Conservation (phyloP, 176 grass and related monocot species). For the Oryza punctata region DNA sequence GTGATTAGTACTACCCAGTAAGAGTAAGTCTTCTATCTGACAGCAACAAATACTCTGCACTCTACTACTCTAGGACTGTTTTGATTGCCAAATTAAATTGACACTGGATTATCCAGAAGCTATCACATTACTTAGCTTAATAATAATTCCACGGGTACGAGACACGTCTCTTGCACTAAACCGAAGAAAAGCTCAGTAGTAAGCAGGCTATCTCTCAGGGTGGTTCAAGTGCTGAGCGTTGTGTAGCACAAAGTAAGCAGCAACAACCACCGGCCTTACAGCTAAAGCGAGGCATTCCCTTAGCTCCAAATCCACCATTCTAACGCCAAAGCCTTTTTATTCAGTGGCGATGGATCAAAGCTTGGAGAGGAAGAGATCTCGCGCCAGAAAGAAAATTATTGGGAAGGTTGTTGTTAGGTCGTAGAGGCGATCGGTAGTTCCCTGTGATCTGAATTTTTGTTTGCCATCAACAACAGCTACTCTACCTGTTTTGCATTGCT, state of each 20-base stretch:
- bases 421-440: constrained; percentile 10
- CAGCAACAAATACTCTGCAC: background rate
- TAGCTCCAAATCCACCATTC: background rate
- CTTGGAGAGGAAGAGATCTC: constrained; percentile 43
- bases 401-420: constrained; percentile 49
- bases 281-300: constrained; percentile 38
- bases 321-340: background rate
- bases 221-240: constrained; percentile 38
- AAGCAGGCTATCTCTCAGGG: background rate
- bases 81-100: background rate
- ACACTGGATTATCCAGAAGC: background rate
- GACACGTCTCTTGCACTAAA: background rate
- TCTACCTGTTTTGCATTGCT: background rate
- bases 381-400: background rate
- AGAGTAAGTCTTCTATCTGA: background rate
- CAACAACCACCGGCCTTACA: constrained; percentile 34
- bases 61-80: background rate
- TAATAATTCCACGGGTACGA: background rate
- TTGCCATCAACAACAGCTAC: constrained; percentile 34
- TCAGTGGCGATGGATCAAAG: constrained; percentile 14
- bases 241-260: constrained; percentile 26
- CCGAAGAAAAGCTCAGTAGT: background rate
- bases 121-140: background rate
- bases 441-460: constrained; percentile 32
- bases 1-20: background rate